Evolutionary conservation across 164 flowering plant genomes (phyloP).

Genomic region (Pachysandra terminalis): DNA sequence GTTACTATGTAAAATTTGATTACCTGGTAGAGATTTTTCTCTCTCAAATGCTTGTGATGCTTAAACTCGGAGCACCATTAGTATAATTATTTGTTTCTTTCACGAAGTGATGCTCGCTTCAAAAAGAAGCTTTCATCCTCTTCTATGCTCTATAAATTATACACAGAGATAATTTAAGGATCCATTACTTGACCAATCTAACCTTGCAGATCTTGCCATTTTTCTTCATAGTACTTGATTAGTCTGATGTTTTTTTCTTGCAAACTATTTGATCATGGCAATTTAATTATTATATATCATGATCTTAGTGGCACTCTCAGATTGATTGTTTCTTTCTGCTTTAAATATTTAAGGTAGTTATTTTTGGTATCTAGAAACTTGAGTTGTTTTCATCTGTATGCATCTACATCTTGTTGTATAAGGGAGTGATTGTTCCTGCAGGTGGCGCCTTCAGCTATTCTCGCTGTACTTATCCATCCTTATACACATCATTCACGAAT

Average conservation of each 20-base stretch:
- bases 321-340: not conserved
- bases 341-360: not conserved
- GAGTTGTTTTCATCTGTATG: not conserved
- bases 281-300: not conserved
- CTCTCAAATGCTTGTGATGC: too few relatives aligned
- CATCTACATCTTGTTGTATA: not conserved
- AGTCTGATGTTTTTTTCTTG: not conserved
- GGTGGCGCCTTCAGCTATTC: slow-evolving; percentile 50
- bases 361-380: not conserved
- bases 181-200: too few relatives aligned
- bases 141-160: too few relatives aligned
- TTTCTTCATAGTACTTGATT: not conserved
- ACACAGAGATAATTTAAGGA: too few relatives aligned
- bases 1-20: too few relatives aligned
- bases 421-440: slow-evolving; percentile 17
- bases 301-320: not conserved
- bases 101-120: too few relatives aligned
- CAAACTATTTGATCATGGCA: not conserved
- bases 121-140: too few relatives aligned
- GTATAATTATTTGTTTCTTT: too few relatives aligned
- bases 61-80: too few relatives aligned
- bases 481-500: slow-evolving; percentile 9
- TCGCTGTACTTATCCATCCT: slow-evolving; percentile 55
- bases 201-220: too few relatives aligned
- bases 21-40: too few relatives aligned